phyloP scores from a whole-genome alignment of 306 rosid genomes.

The Fragaria vesca region DNA sequence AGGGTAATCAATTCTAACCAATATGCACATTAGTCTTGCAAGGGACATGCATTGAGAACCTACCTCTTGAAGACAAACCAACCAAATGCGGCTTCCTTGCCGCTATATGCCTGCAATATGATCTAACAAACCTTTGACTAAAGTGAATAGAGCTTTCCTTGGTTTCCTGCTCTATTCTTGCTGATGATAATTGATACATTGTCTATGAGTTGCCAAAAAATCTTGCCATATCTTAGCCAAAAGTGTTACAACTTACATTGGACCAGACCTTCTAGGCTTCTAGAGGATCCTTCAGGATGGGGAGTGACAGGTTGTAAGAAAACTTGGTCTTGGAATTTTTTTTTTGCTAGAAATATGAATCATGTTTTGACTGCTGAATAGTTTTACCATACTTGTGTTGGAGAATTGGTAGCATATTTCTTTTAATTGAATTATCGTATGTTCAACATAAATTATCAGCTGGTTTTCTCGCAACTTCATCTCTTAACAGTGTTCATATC shows the following conservation, averaged over 20 bases:
- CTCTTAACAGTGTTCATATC: background rate
- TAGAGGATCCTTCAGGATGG: background rate
- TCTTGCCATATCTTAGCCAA: background rate
- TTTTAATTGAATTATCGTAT: background rate
- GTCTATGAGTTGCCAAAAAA: background rate
- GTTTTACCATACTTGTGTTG: background rate
- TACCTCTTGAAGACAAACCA: background rate
- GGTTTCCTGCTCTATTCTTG: background rate
- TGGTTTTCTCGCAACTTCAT: background rate
- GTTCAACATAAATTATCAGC: background rate
- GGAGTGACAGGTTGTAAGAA: conserved; percentile 1
- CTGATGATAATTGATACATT: background rate
- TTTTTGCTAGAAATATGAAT: background rate
- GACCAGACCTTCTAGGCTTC: background rate
- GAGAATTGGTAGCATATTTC: background rate
- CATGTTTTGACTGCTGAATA: background rate
- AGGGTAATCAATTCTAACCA: background rate
- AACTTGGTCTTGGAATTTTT: background rate
- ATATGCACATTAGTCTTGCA: background rate
- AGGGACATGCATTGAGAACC: background rate
- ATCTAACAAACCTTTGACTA: background rate
- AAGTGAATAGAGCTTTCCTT: background rate
- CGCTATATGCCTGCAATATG: background rate
- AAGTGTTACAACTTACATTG: background rate
- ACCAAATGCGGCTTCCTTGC: background rate